These are phyloP conservation scores for Aethionema arabicum DNA, from an alignment of 345 rosid genomes.

Conservation along the genomic window DNA sequence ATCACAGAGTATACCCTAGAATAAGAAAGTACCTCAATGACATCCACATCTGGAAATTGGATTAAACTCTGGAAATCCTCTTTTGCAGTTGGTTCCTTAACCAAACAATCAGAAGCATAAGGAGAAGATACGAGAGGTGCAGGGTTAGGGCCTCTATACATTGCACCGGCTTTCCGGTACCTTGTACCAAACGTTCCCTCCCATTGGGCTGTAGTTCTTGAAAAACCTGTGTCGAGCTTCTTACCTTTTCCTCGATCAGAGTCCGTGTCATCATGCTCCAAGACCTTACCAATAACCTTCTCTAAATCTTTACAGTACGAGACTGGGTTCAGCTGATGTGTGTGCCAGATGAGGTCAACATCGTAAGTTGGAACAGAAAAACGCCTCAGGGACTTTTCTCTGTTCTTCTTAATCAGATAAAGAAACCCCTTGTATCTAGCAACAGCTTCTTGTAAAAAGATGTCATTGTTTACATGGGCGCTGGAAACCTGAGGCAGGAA, in stretches of 20 bases:
- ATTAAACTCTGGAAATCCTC: constrained; percentile 36
- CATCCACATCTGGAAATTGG: constrained; percentile 52
- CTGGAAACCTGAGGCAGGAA: constrained; percentile 62
- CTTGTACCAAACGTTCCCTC: constrained; percentile 78
- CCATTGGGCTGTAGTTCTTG: constrained; percentile 81
- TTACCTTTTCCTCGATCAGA: constrained; percentile 86
- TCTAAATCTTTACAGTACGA: constrained; percentile 68
- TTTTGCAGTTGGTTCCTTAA: constrained; percentile 37
- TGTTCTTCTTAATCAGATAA: constrained; percentile 74
- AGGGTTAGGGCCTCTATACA: constrained; percentile 79
- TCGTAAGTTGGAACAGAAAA: constrained; percentile 97
- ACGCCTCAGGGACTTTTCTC: constrained; percentile 55
- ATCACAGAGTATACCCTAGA: too few relatives aligned
- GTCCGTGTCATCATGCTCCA: constrained; percentile 94
- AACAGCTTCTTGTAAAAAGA: constrained; percentile 79
- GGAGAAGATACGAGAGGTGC: constrained; percentile 58
- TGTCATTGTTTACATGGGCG: constrained; percentile 52
- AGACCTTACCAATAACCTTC: constrained; percentile 60
- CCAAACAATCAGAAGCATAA: constrained; percentile 37
- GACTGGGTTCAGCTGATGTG: constrained; percentile 87
- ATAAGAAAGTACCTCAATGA: constrained; percentile 73
- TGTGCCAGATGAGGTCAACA: constrained; percentile 95
- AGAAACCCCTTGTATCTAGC: constrained; percentile 91
- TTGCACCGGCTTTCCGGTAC: constrained; percentile 93
- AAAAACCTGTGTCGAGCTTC: constrained; percentile 83